Base-by-base conservation (phyloP, 352 stramenopile genomes). In the Phytopythium delawarense region DNA sequence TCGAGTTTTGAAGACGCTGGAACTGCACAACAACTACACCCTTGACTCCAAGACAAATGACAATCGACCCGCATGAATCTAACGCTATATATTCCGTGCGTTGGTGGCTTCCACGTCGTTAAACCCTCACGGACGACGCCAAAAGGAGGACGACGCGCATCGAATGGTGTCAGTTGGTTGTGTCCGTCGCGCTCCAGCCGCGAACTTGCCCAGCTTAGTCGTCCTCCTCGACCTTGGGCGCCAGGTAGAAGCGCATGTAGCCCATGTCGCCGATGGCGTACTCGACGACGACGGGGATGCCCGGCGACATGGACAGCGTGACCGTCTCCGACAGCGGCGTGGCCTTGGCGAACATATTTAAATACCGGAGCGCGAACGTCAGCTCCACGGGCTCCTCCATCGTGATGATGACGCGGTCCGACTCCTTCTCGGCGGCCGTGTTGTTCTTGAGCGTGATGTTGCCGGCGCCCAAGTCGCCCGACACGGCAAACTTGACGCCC, bases 261-360 rank as follows among this genome's bases (percentile, higher is more conserved):
- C 97, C 97, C 62, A 96, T 97, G 66, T 98, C 92, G 23, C 96
- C 94, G 69, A 99, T 99, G 32, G 93, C 92, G 84, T 99, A 99
- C 81, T 99, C 98, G 23, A 99, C 91, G 32, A 99, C 95, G 37
- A 99, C 84, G 2, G 98, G 98, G 55, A 99, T 97, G 48, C 98
- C 97, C 9, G 96, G 95, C 48, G 89, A 98, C 94, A 99, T 98
- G 65, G 85, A 98, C 49, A 99, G 84, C 72, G 97, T 98, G 55
- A 99, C 98, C 42, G 76, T 96, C 45, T 91, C 76, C 50, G 88
- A 96, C 62, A 99, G 84, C 37, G 88, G 91, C 55, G 97, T 99
- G 39, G 97, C 98, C 87, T 99, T 99, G 57, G 97, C 98, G 73
- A 99, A 99, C 79, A 99, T 98, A 81, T 98, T 98, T 74, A 99